Evolutionary conservation across 2,329 filamentous ascomycete species (phyloP).

Genomic region (Colletotrichum viniferum): DNA sequence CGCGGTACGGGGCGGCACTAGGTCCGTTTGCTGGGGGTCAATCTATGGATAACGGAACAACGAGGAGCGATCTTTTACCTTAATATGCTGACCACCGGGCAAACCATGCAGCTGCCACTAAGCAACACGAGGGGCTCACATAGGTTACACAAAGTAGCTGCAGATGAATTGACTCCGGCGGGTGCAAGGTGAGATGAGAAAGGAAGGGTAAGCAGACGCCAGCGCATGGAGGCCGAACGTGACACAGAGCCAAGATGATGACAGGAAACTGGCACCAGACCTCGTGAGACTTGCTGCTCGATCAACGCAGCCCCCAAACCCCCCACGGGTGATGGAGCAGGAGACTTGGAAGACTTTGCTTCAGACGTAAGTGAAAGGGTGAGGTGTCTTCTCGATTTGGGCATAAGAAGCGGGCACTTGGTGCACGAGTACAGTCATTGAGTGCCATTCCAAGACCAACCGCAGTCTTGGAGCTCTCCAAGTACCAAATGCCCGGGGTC

Average conservation of each 20-base stretch:
- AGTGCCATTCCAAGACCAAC: background rate
- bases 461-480: background rate
- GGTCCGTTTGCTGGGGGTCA: background rate
- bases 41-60: background rate
- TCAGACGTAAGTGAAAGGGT: background rate
- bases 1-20: conserved; percentile 1
- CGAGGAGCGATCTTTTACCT: background rate
- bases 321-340: background rate
- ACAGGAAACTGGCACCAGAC: background rate
- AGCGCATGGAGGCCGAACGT: conserved; percentile 9
- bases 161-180: conserved; percentile 9
- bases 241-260: conserved; percentile 16
- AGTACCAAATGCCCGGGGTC: background rate
- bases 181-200: background rate
- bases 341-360: background rate
- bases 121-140: conserved; percentile 1
- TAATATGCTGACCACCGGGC: conserved; percentile 14
- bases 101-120: background rate
- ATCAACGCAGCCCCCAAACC: background rate
- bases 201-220: background rate
- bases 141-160: conserved; percentile 16
- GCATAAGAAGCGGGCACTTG: background rate
- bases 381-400: background rate
- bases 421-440: background rate
- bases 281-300: background rate